Base-by-base conservation (phyloP, 352 stramenopile species). In the Peronospora belbahrii region DNA sequence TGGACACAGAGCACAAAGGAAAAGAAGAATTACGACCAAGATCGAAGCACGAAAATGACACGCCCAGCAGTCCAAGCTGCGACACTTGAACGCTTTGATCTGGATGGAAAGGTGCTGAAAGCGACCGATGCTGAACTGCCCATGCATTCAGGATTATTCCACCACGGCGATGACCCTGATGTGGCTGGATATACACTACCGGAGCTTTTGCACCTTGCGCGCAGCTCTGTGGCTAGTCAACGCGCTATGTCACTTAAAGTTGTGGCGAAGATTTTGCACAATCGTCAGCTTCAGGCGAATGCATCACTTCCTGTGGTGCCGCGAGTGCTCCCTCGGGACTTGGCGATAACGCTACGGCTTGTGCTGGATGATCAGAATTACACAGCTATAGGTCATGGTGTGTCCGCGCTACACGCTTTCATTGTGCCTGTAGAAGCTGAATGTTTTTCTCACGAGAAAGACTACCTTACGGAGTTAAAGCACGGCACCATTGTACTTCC, bases 81-180 rank as follows among this genome's bases (percentile, higher is more conserved):
- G 4, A 80, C 64, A n/a, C 31, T 61, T 5, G 72, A 87, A 41
- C 72, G 81, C 13, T 85, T 88, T 51, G 78, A 88, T 49, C 68
- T 92, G 35, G 52, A 84, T 18, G 81, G 81, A 2, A 42, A 70
- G 0, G 18, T 60, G 6, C 33, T 85, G 2, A 25, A 53, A 15
- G 47, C 41, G 0, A 59, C 58, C 3, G 39, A 49, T 23, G 37
- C 38, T 0, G 34, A 62, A 6, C 35, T 69, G 3, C 68, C 73
- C 6, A 45, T 54, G 14, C 70, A 85, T 36, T 88, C 81, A 1
- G 81, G 81, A 10, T 62, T 92, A 0, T 90, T 85, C 39, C 81
- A 92, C 39, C 81, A 92, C 39, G 81, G 81, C 0, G 75, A 90
- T 32, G 72, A 88, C 13, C 81, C 78, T 0, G 65, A 88, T 0